phyloP scores from a whole-genome alignment of 2,329 filamentous ascomycete genomes.

The Tolypocladium ophioglossoides region DNA sequence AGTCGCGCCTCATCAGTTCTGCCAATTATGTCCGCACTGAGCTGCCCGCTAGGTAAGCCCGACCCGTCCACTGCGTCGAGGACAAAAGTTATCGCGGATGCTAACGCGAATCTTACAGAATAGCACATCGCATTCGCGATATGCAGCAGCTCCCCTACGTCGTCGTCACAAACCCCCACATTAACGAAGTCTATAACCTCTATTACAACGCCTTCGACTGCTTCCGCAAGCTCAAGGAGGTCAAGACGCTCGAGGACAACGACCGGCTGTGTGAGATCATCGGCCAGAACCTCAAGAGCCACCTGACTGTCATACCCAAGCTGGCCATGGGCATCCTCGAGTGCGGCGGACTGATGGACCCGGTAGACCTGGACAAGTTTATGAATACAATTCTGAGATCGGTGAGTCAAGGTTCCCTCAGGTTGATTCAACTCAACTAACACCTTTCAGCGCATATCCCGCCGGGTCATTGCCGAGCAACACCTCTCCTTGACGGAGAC shows the following conservation, averaged over 20 bases:
- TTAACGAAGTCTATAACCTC: constrained; percentile 89
- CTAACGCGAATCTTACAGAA: constrained; percentile 32
- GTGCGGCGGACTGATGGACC: constrained; percentile 71
- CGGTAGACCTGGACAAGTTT: constrained; percentile 77
- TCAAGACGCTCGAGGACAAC: constrained; percentile 82
- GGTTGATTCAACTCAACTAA: constrained; percentile 1
- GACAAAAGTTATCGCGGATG: background rate
- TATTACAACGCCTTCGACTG: constrained; percentile 96
- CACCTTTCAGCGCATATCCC: constrained; percentile 65
- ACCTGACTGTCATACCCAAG: constrained; percentile 87
- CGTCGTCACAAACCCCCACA: constrained; percentile 89
- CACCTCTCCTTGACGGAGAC: constrained; percentile 92
- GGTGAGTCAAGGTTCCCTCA: constrained; percentile 34
- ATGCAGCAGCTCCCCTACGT: constrained; percentile 96
- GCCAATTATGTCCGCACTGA: constrained; percentile 97
- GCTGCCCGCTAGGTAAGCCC: constrained; percentile 33
- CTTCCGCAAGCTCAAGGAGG: constrained; percentile 73
- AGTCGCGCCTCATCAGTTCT: constrained; percentile 79
- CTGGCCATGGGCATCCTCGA: constrained; percentile 91
- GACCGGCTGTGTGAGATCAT: constrained; percentile 76
- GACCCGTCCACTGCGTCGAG: background rate
- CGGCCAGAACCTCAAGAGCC: constrained; percentile 68
- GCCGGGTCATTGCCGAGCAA: constrained; percentile 94
- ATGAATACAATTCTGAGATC: constrained; percentile 92
- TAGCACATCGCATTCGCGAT: constrained; percentile 89